phyloP scores from a whole-genome alignment of 257 asterid species.

The Eustoma russellianum region DNA sequence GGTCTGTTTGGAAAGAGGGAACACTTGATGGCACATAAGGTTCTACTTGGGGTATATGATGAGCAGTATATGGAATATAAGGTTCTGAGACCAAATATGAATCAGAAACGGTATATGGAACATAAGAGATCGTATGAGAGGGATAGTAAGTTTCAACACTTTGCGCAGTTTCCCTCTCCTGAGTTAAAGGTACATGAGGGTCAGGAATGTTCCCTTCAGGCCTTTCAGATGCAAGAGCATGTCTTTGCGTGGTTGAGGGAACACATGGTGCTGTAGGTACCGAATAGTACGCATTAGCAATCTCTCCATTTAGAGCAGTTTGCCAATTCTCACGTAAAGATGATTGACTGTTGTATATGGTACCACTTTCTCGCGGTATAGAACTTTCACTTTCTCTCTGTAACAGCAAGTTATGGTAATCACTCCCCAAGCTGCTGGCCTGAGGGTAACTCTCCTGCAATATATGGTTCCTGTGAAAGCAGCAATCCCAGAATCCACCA shows the following conservation, averaged over 20 bases:
- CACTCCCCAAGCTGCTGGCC: constrained; percentile 17
- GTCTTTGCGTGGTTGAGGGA: constrained; percentile 8
- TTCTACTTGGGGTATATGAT: not conserved
- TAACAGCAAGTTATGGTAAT: constrained; percentile 15
- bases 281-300: not conserved
- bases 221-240: constrained; percentile 7
- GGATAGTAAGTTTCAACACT: not conserved
- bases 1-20: not conserved
- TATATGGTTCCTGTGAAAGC: constrained; percentile 18
- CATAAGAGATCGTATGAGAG: constrained; percentile 8
- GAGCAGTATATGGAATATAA: too few relatives aligned
- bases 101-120: constrained; percentile 10
- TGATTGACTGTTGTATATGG: not conserved
- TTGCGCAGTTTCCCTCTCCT: constrained; percentile 14
- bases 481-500: constrained; percentile 6
- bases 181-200: constrained; percentile 16
- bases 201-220: not conserved
- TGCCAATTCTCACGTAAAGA: not conserved
- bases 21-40: constrained; percentile 11
- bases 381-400: constrained; percentile 1
- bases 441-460: constrained; percentile 16
- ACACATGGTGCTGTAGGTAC: not conserved
- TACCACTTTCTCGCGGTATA: not conserved
- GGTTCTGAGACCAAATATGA: too few relatives aligned
- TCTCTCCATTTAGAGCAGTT: not conserved